A percentile compares a stretch with the other conserved stretches of the same genome.
These are phyloP conservation scores for Malassezia sp. DNA, from an alignment of 1,284 basidiomycete species.

Conservation along the genomic window DNA sequence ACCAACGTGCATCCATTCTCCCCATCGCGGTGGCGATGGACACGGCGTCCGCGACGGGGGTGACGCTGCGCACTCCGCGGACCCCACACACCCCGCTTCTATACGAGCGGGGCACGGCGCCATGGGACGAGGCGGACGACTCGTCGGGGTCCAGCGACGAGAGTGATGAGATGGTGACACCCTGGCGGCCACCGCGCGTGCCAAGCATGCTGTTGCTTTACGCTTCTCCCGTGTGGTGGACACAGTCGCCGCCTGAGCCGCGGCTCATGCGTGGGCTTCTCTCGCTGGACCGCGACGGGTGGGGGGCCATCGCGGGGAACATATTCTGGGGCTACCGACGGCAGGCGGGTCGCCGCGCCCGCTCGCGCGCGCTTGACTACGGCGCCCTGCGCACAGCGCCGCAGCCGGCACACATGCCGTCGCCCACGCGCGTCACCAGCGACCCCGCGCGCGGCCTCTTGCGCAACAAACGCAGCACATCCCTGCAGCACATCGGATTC, in stretches of 20 bases:
- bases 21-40: no score
- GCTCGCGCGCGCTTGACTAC: background rate
- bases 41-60: no score
- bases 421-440: background rate
- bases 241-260: background rate
- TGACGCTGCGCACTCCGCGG: no score
- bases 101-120: no score
- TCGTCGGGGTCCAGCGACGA: no score
- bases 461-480: background rate
- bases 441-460: background rate
- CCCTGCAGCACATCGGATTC: background rate
- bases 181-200: background rate
- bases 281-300: no score
- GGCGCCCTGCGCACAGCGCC: constrained; percentile 4
- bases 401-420: constrained; percentile 1
- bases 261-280: no score
- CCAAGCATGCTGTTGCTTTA: background rate
- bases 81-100: no score
- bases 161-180: no score
- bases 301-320: no score
- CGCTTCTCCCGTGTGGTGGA: background rate
- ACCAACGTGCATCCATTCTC: no score
- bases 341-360: background rate
- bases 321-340: constrained; percentile 13
- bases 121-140: no score